Evolutionary conservation across 495 filamentous ascomycete genomes (phyloP), one percentile per base, ranked within the genome.

Genomic region (Peziza echinospora): DNA sequence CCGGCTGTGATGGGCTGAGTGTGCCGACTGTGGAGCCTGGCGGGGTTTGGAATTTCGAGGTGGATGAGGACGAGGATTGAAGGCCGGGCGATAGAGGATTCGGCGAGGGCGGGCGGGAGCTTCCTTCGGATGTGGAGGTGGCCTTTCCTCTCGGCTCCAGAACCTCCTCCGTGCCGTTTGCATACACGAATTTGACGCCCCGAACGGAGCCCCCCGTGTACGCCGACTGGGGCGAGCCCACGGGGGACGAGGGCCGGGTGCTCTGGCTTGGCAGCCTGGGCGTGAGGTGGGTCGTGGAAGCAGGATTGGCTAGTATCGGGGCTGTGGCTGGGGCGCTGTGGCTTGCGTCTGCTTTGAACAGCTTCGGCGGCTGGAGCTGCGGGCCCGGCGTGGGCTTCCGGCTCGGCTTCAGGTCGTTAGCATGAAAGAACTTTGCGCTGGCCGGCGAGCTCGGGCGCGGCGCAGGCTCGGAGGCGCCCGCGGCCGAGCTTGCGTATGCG

Each of bases 161-260:
- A 21, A 59, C 46, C 47, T 59, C 56, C 45, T 59, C 56, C 5
- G 53, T 45, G 37, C 57, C 57, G 43, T 60, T 60, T 26, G 57
- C 57, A 51, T 60, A 60, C 19, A 60, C 53, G 41, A 60, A 60
- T 48, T 53, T 56, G 25, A 59, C 57, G 48, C 53, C 52, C 19
- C 44, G 49, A 13, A 52, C 47, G 16, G 45, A 40, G 34, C 53
- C 48, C 3, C 52, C 46, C 16, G 41, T 21, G 8, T 48, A 47
- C 8, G 51, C 41, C 26, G 54, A 42, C n/a, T 45, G 46, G 13
- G 54, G 45, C 3, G 55, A 53, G 17, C 47, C 23, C n/a, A 41
- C 34, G 7, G 56, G 55, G 37, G 49, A 26, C 43, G 50, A 16
- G 24, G 49, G 51, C 7, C 37, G 10, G 2, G 25, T n/a, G 50